Percentiles rank a stretch among this genome's conserved stretches.
Evolutionary conservation across 2,329 filamentous ascomycete genomes (phyloP).

Genomic region (Exophiala bonariae): DNA sequence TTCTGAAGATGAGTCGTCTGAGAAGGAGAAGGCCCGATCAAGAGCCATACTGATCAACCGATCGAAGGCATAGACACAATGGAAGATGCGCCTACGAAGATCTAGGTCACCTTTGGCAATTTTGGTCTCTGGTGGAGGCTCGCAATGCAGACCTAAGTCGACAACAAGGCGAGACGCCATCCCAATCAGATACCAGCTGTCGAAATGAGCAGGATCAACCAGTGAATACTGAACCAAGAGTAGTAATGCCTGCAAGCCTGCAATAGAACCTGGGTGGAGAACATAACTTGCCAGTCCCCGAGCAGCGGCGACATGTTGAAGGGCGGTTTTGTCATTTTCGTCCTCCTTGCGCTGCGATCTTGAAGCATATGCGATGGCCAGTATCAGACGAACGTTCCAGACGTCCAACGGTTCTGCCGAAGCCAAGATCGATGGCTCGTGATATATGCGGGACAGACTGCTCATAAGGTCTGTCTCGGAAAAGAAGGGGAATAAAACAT

Average conservation of each 20-base stretch:
- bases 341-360: constrained; percentile 68
- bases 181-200: constrained; percentile 90
- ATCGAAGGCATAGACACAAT: constrained; percentile 87
- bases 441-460: constrained; percentile 79
- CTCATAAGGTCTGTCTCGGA: constrained; percentile 75
- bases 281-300: constrained; percentile 78
- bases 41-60: constrained; percentile 86
- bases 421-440: constrained; percentile 41
- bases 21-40: constrained; percentile 87
- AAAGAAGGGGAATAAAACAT: constrained; percentile 78
- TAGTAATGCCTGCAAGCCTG: constrained; percentile 83
- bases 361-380: constrained; percentile 76
- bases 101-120: constrained; percentile 71
- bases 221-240: constrained; percentile 87
- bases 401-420: constrained; percentile 64
- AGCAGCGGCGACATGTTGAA: constrained; percentile 64
- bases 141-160: constrained; percentile 90
- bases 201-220: constrained; percentile 86
- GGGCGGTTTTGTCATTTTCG: constrained; percentile 62
- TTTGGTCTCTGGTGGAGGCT: constrained; percentile 70
- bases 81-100: constrained; percentile 78
- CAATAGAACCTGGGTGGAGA: constrained; percentile 78
- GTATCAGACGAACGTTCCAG: constrained; percentile 85
- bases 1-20: constrained; percentile 74
- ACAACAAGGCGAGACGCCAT: constrained; percentile 84